phyloP scores from a whole-genome alignment of 495 filamentous ascomycete genomes.

The Neurospora discreta region DNA sequence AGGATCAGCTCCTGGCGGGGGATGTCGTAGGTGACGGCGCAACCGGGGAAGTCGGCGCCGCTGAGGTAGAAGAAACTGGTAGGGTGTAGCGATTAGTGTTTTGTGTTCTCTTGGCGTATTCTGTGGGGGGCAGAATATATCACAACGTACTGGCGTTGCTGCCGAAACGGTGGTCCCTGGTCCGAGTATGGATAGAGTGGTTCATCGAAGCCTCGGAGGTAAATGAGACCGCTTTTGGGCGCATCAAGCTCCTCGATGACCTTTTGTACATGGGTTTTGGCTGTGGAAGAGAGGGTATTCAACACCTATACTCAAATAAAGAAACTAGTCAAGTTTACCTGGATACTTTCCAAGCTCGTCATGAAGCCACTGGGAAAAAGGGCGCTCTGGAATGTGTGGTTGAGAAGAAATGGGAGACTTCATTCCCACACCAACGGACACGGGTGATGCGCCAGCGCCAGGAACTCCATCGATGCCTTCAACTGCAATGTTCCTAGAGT shows the following conservation, averaged over 20 bases:
- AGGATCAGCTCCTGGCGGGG: conserved; percentile 42
- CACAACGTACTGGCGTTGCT: conserved; percentile 44
- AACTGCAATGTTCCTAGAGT: background rate
- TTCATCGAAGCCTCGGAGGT: conserved; percentile 40
- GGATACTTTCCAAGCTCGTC: conserved; percentile 18
- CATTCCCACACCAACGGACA: background rate
- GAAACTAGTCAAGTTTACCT: conserved; percentile 5
- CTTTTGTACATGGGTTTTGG: conserved; percentile 68
- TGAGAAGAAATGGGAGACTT: background rate
- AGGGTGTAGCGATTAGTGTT: background rate
- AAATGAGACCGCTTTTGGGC: conserved; percentile 47
- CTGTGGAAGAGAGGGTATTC: conserved; percentile 26
- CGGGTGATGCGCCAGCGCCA: background rate
- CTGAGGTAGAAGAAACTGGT: conserved; percentile 55
- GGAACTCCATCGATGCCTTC: conserved; percentile 5
- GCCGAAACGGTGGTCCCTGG: conserved; percentile 47
- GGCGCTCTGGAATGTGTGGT: background rate
- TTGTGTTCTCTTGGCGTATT: background rate
- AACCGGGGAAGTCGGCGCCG: conserved; percentile 50
- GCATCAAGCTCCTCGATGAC: conserved; percentile 56
- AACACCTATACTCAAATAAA: background rate
- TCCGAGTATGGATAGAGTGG: conserved; percentile 49
- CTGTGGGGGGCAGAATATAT: background rate
- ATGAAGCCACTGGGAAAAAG: conserved; percentile 4
- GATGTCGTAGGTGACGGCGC: conserved; percentile 53